Percentiles rank a stretch among this genome's conserved stretches.
Conservation (phyloP, 768 basidiomycete species). For the Tylopilus sp. region DNA sequence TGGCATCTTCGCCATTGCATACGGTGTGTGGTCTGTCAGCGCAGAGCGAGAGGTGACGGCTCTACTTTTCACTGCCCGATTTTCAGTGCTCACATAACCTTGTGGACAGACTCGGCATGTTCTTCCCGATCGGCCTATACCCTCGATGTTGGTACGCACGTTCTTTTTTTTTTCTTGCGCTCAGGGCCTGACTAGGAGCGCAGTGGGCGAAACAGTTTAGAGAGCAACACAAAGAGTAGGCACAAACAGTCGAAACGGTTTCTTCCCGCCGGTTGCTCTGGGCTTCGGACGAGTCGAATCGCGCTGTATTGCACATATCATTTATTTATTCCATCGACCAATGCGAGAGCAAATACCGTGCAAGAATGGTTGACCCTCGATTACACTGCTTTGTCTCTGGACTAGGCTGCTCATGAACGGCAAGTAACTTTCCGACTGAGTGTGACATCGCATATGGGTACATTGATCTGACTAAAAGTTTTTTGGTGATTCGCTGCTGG, state of each 20-base stretch:
- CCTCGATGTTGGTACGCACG: conserved; percentile 68
- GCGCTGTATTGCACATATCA: background rate
- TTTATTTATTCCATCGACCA: background rate
- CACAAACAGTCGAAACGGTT: conserved; percentile 2
- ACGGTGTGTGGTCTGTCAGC: conserved; percentile 66
- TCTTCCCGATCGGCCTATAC: conserved; percentile 67
- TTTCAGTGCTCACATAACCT: conserved; percentile 5
- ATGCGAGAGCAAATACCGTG: background rate
- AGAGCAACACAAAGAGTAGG: conserved; percentile 22
- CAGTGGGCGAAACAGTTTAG: conserved; percentile 54
- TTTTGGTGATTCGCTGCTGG: too few relatives aligned
- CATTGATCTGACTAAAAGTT: too few relatives aligned
- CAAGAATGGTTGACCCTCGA: background rate
- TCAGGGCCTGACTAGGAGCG: background rate
- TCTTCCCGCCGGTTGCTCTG: background rate
- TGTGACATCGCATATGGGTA: too few relatives aligned
- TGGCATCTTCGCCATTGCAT: conserved; percentile 67
- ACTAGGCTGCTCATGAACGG: background rate
- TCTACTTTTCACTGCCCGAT: background rate
- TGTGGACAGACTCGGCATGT: conserved; percentile 50
- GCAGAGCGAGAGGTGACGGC: conserved; percentile 70
- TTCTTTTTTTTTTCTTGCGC: background rate
- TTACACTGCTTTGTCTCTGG: background rate
- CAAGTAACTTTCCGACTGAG: background rate
- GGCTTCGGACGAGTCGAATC: background rate